Conservation (phyloP, 176 grass and related monocot genomes). For the Carex kokanica region DNA sequence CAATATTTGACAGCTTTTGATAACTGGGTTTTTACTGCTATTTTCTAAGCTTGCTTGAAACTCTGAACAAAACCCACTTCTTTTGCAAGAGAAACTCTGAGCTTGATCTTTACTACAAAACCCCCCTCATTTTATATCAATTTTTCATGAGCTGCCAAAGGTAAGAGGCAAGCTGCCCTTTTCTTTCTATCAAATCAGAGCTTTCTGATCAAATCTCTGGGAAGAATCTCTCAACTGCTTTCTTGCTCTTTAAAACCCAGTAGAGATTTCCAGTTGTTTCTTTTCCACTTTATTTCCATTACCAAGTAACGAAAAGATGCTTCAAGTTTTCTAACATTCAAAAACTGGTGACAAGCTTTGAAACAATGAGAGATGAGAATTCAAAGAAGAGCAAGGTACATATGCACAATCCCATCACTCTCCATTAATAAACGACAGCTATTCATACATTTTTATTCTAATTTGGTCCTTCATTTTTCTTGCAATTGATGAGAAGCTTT, state of each 20-base stretch:
- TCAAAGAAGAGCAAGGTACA: slow-evolving; percentile 84
- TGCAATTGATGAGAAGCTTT: slow-evolving; percentile 36
- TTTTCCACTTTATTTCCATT: slow-evolving; percentile 28
- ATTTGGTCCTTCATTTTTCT: slow-evolving; percentile 27
- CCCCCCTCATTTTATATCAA: slow-evolving; percentile 2
- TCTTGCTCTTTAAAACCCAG: slow-evolving; percentile 38
- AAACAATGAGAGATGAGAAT: slow-evolving; percentile 86
- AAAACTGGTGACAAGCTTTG: slow-evolving; percentile 41
- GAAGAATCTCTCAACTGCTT: slow-evolving; percentile 43
- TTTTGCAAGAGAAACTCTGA: slow-evolving; percentile 25
- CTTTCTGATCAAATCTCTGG: slow-evolving; percentile 39
- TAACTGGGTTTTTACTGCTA: slow-evolving; percentile 24
- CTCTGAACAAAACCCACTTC: slow-evolving; percentile 21
- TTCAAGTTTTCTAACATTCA: slow-evolving; percentile 13
- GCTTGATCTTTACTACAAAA: slow-evolving; percentile 23
- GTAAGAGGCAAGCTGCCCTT: slow-evolving; percentile 20
- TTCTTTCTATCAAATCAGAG: slow-evolving; percentile 65
- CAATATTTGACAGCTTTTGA: slow-evolving; percentile 23
- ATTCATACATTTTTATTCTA: slow-evolving; percentile 8
- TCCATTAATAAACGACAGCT: background rate
- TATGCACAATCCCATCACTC: background rate
- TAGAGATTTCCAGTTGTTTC: background rate
- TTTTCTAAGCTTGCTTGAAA: slow-evolving; percentile 19
- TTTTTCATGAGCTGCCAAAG: slow-evolving; percentile 20
- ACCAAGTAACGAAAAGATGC: slow-evolving; percentile 18